These are phyloP conservation scores for Puccinia horiana DNA, from an alignment of 1,284 basidiomycete species.

Conservation along the genomic window DNA sequence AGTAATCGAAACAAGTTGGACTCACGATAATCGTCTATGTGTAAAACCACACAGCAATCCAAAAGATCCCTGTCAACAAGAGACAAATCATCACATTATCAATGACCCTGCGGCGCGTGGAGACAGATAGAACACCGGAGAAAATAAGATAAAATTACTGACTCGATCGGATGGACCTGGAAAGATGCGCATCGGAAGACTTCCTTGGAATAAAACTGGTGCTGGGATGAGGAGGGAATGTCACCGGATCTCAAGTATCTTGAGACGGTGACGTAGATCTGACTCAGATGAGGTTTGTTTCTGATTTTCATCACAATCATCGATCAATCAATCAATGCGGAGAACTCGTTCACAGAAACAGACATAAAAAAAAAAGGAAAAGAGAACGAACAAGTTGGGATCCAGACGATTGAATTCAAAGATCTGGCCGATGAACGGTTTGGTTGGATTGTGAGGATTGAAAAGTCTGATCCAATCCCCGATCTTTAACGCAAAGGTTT, in stretches of 20 bases:
- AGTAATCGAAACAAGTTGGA: background rate
- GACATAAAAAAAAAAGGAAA: background rate
- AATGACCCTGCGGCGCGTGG: background rate
- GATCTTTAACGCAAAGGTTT: background rate
- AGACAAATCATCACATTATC: background rate
- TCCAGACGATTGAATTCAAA: background rate
- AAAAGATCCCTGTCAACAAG: conserved; percentile 4
- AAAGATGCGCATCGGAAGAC: conserved; percentile 19
- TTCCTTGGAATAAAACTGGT: background rate
- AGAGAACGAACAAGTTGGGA: background rate
- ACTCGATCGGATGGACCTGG: conserved; percentile 27
- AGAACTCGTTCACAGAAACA: background rate
- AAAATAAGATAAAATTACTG: background rate
- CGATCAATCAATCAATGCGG: no score
- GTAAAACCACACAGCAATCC: conserved; percentile 30
- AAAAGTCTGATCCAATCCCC: conserved; percentile 21
- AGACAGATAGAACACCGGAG: background rate
- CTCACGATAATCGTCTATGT: conserved; percentile 31
- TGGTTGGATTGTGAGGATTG: background rate
- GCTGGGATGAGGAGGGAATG: background rate
- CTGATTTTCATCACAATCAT: background rate
- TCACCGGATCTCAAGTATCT: conserved; percentile 12
- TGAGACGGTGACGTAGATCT: background rate
- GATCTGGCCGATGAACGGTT: conserved; percentile 19
- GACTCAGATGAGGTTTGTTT: background rate